Conservation (phyloP, 305 asterid genomes). For the Ruellia speciosa region DNA sequence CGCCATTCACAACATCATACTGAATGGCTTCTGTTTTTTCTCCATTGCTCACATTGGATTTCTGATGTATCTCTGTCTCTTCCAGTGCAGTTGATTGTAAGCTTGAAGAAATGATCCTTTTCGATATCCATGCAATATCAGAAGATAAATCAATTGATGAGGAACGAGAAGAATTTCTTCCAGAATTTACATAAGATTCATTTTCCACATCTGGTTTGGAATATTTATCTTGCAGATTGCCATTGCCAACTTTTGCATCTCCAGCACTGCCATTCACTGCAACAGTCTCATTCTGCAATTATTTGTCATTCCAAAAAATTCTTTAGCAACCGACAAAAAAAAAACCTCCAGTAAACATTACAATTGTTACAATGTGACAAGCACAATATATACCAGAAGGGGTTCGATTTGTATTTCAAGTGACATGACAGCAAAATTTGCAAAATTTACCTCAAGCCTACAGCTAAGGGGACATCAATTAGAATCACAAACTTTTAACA, state of each 20-base stretch:
- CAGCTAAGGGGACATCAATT: no score
- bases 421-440: no score
- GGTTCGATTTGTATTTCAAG: no score
- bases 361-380: background rate
- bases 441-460: no score
- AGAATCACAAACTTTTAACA: background rate
- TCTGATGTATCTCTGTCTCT: conserved; percentile 25
- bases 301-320: conserved; percentile 18
- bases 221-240: conserved; percentile 18
- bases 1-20: conserved; percentile 13
- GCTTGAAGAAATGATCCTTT: conserved; percentile 29
- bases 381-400: background rate
- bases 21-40: conserved; percentile 19
- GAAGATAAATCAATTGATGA: conserved; percentile 50
- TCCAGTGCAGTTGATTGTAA: conserved; percentile 27
- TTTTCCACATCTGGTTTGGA: conserved; percentile 29
- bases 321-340: conserved; percentile 10
- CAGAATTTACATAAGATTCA: conserved; percentile 26
- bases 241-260: conserved; percentile 29
- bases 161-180: conserved; percentile 33
- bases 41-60: conserved; percentile 12
- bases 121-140: conserved; percentile 51
- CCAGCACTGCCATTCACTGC: conserved; percentile 24
- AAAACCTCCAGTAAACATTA: background rate
- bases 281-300: conserved; percentile 39